Percentiles rank a stretch among this genome's conserved stretches.
These are phyloP conservation scores for Pugionium dolabratum DNA, from an alignment of 345 rosid species.

Conservation along the genomic window DNA sequence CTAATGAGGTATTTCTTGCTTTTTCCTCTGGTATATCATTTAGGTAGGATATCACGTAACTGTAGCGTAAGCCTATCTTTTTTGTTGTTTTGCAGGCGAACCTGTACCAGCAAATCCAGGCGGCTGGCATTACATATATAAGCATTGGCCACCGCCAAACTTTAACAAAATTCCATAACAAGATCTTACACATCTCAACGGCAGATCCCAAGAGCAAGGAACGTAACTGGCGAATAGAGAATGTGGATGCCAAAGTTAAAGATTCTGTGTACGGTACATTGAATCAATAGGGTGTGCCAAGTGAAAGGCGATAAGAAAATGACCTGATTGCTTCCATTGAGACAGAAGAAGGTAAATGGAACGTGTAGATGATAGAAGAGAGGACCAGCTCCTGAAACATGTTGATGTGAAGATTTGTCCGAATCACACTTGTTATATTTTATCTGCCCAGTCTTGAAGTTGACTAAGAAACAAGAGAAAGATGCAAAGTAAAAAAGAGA, in stretches of 20 bases:
- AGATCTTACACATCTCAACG: constrained; percentile 57
- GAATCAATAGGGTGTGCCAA: constrained; percentile 35
- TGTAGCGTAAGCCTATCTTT: neutral
- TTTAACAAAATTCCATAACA: constrained; percentile 56
- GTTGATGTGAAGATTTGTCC: neutral
- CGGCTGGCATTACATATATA: constrained; percentile 76
- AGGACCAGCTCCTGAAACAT: neutral
- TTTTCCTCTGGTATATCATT: constrained; percentile 5
- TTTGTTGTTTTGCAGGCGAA: constrained; percentile 49
- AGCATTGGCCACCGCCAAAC: constrained; percentile 88
- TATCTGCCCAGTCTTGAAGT: constrained; percentile 48
- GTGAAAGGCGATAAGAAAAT: neutral
- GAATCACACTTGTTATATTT: constrained; percentile 22
- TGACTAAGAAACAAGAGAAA: constrained; percentile 64
- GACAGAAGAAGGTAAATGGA: constrained; percentile 8
- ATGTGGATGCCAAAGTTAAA: constrained; percentile 32
- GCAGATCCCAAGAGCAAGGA: constrained; percentile 47
- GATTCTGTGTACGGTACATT: constrained; percentile 33
- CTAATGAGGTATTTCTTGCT: constrained; percentile 67
- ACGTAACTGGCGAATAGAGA: constrained; percentile 59
- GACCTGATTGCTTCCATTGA: constrained; percentile 18
- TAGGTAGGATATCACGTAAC: neutral
- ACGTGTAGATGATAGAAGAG: constrained; percentile 8
- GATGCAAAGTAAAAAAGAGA: constrained; percentile 39
- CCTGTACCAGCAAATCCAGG: constrained; percentile 68